phyloP scores from a whole-genome alignment of 768 basidiomycete genomes.

The Goffeauzyma gilvescens region DNA sequence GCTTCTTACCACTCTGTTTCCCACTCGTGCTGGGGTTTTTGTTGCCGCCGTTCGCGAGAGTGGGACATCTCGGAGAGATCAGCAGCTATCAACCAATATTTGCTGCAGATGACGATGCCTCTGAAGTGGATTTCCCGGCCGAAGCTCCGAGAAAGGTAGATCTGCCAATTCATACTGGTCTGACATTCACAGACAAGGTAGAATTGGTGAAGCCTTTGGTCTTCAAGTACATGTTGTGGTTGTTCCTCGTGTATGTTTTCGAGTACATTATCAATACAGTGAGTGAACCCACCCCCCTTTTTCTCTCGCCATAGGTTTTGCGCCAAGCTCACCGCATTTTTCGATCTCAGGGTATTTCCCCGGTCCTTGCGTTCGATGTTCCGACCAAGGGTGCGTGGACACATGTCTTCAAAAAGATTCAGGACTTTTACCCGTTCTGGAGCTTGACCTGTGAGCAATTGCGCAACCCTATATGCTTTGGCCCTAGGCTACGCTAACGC shows the following conservation, averaged over 20 bases:
- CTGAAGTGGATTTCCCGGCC: slow-evolving; percentile 33
- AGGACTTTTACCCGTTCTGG: slow-evolving; percentile 93
- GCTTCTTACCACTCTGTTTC: slow-evolving; percentile 56
- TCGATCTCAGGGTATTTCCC: slow-evolving; percentile 54
- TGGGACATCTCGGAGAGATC: slow-evolving; percentile 7
- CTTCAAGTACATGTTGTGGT: slow-evolving; percentile 71
- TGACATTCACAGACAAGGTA: slow-evolving; percentile 62
- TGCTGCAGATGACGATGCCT: slow-evolving; percentile 7
- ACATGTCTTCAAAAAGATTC: slow-evolving; percentile 58
- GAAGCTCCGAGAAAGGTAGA: slow-evolving; percentile 2
- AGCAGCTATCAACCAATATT: slow-evolving; percentile 9
- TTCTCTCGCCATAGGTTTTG: not conserved
- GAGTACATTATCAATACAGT: slow-evolving; percentile 37
- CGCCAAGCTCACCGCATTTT: not conserved
- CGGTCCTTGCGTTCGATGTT: slow-evolving; percentile 72
- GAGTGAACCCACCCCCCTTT: slow-evolving; percentile 15
- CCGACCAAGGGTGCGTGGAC: slow-evolving; percentile 50
- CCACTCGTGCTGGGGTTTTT: slow-evolving; percentile 59
- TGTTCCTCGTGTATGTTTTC: slow-evolving; percentile 47
- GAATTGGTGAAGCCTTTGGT: slow-evolving; percentile 59
- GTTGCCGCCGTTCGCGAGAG: slow-evolving; percentile 46
- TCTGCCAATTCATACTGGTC: slow-evolving; percentile 31
- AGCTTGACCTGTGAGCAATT: slow-evolving; percentile 14
- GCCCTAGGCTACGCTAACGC: not conserved
- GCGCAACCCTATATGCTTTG: not conserved